Conservation (phyloP, 768 basidiomycete species). For the Tylopilus rubrobrunneus region DNA sequence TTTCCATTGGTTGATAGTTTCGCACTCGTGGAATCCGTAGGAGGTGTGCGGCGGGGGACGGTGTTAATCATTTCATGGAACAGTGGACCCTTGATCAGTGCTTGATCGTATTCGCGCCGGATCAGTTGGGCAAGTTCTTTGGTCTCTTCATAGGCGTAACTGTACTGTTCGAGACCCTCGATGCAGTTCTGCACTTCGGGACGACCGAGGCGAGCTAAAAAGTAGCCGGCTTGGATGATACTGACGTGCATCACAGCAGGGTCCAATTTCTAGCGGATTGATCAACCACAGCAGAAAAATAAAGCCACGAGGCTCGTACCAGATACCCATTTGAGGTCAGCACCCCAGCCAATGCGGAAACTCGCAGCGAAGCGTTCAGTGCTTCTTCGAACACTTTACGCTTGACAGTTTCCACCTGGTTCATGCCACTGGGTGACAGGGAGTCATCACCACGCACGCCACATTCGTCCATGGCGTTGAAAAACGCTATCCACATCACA, state of each 20-base stretch:
- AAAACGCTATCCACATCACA: slow-evolving; percentile 85
- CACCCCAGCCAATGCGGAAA: slow-evolving; percentile 85
- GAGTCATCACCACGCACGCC: slow-evolving; percentile 70
- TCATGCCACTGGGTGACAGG: slow-evolving; percentile 36
- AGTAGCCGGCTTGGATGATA: slow-evolving; percentile 77
- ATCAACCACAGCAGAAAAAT: slow-evolving; percentile 3
- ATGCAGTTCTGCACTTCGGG: slow-evolving; percentile 83
- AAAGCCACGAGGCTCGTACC: slow-evolving; percentile 38
- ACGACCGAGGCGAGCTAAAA: slow-evolving; percentile 79
- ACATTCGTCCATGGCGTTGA: slow-evolving; percentile 79
- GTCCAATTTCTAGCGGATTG: slow-evolving; percentile 56
- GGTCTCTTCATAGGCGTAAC: slow-evolving; percentile 82
- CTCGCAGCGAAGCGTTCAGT: slow-evolving; percentile 78
- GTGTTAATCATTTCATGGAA: slow-evolving; percentile 40
- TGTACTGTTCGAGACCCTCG: slow-evolving; percentile 83
- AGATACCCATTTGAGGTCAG: slow-evolving; percentile 86
- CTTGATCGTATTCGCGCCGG: slow-evolving; percentile 43
- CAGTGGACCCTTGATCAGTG: slow-evolving; percentile 33
- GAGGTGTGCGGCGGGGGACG: slow-evolving; percentile 25
- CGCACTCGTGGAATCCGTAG: slow-evolving; percentile 10
- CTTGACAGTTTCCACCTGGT: slow-evolving; percentile 63
- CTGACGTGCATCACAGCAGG: slow-evolving; percentile 88
- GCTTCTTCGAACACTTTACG: slow-evolving; percentile 77
- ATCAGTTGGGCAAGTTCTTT: slow-evolving; percentile 75
- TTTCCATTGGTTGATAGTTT: slow-evolving; percentile 16